Conservation (phyloP, 768 basidiomycete species). For the Galerina sulciceps region DNA sequence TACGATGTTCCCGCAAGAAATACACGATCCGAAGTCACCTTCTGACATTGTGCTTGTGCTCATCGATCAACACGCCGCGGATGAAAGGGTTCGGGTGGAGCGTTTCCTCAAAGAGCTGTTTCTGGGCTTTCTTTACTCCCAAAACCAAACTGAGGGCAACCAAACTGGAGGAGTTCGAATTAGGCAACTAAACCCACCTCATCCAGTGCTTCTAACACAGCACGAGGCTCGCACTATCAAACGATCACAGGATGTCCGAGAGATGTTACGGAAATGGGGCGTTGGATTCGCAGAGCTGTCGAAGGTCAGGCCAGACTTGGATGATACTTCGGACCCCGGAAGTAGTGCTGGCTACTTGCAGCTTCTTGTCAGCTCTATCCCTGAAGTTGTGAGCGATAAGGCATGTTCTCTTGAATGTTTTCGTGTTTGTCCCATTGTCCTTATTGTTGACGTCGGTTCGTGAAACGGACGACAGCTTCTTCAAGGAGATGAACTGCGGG, state of each 20-base stretch:
- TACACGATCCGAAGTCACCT: slow-evolving; percentile 6
- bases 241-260: slow-evolving; percentile 41
- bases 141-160: slow-evolving; percentile 36
- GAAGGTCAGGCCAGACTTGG: slow-evolving; percentile 26
- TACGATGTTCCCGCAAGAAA: neutral
- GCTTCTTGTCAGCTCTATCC: slow-evolving; percentile 64
- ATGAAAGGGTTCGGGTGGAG: slow-evolving; percentile 94
- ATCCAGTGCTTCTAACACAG: slow-evolving; percentile 66
- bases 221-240: slow-evolving; percentile 61
- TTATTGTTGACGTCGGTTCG: slow-evolving; percentile 17
- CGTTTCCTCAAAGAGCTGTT: slow-evolving; percentile 77
- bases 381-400: slow-evolving; percentile 76
- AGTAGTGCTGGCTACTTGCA: slow-evolving; percentile 59
- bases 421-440: slow-evolving; percentile 23
- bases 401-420: slow-evolving; percentile 45
- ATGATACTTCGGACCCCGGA: slow-evolving; percentile 32
- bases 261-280: slow-evolving; percentile 72
- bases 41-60: slow-evolving; percentile 57
- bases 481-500: slow-evolving; percentile 71
- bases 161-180: slow-evolving; percentile 29
- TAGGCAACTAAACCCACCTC: slow-evolving; percentile 53
- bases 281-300: slow-evolving; percentile 52
- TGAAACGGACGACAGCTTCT: slow-evolving; percentile 51
- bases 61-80: slow-evolving; percentile 98
- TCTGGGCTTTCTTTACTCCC: slow-evolving; percentile 59